Evolutionary conservation across 2,329 filamentous ascomycete species (phyloP), one percentile per base, ranked within the genome.

Genomic region (Xylariaceae sp.): DNA sequence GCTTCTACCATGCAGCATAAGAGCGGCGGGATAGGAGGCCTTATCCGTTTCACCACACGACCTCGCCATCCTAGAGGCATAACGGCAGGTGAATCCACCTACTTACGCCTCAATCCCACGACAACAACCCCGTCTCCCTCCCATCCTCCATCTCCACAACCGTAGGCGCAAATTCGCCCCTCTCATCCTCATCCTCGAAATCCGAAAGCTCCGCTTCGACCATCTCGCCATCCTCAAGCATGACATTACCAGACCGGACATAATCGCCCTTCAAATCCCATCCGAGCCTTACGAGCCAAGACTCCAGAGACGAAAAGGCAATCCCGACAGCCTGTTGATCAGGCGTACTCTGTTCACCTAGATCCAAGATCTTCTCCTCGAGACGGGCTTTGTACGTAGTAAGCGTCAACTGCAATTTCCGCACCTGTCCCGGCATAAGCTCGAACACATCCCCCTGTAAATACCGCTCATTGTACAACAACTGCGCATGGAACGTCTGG

Each of bases 261-360:
- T 81, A 82, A 58, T 81, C 75, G 6, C 74, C 77, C 13, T 76
- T 69, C 10, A 87, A 69, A 56, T 86, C 81, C 84, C 84, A 87
- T 3, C 78, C 82, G 52, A 73, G 73, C 51, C 72, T 74, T 75
- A 74, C 75, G 2, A 82, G 68, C 72, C 76, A 80, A 5, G 73
- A 70, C 65, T 81, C 80, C 1, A 86, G 72, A 3, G 74, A 74
- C 1, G 73, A 72, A 66, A 86, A 84, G 3, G 80, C 78, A 4
- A 73, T 72, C 11, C 76, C 75, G 6, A 82, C 78, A 1, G 72
- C 74, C 2, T 73, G 71, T 59, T 81, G 77, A 5, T 78, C 76
- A 0, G 71, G 62, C 2, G 75, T 75, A 45, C 75, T 66, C 4
- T 63, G 57, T 9, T 66, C 64, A 9, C 73, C 73, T 4, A 75